Evolutionary conservation across 192 early-diverging fungal species (phyloP), one percentile per base, ranked within the genome.

Genomic region (Glomus cerebriforme): DNA sequence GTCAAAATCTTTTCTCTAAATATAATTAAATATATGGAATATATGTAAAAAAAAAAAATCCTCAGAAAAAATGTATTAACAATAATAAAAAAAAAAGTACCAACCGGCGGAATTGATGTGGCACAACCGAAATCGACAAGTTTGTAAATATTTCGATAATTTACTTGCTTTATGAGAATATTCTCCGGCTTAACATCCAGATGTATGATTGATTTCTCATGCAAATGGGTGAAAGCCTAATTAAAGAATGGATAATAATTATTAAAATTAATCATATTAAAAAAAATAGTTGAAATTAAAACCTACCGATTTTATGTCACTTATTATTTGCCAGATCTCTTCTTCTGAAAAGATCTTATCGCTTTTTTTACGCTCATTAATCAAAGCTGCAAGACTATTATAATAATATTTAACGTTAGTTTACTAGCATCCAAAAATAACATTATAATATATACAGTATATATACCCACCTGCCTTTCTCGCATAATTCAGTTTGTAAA

Each of bases 101-200:
- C 39, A 10, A 43, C 39, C 5, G 92, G 83, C 9, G 93, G 92
- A 32, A 86, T 83, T 26, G 78, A 58, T 22, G 91, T 83, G 1
- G 97, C 95, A 15, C 92, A 85, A 7, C 97, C 97, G 93, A 96
- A 98, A 85, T 98, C 97, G 2, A 91, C 95, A 78, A 97, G 92
- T 81, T 95, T 96, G 15, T 43, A 43, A 12, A 43, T 43, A 43
- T 43, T 43, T 10, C 12, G 97, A 85, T 47, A 82, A 80, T 31
- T 92, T 91, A 54, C 89, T 82, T 59, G 83, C 70, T 7, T 80
- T 59, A 97, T 89, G 60, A 97, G 83, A 31, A 98, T 90, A 85
- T 97, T 97, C 22, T 88, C 92, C 0, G 96, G 96, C 79, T 97
- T 98, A 74, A 98, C 79, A 82, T 97, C 96, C 74, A 97, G 81